Evolutionary conservation across 2,329 filamentous ascomycete genomes (phyloP).

Genomic region (Massarina eburnea): DNA sequence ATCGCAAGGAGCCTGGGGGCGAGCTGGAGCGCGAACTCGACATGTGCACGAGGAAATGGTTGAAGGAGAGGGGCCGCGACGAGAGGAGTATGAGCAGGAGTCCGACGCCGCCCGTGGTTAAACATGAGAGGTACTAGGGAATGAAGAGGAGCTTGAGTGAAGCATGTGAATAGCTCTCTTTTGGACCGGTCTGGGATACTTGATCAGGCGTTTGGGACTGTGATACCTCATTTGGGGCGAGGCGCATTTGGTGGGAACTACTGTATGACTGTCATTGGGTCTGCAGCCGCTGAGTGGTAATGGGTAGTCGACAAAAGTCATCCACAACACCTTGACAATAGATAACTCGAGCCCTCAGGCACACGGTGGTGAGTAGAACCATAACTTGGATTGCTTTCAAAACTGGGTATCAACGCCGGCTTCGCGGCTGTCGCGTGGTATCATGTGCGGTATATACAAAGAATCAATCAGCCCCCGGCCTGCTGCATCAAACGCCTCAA

Average conservation of each 20-base stretch:
- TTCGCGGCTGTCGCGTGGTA: constrained; percentile 5
- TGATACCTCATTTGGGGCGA: constrained; percentile 17
- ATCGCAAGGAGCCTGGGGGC: constrained; percentile 88
- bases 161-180: neutral
- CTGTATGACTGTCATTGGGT: constrained; percentile 5
- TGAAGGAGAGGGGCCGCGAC: constrained; percentile 81
- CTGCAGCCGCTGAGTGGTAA: constrained; percentile 4
- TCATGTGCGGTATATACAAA: neutral
- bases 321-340: no score
- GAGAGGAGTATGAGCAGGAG: constrained; percentile 79
- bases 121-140: constrained; percentile 23
- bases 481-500: no score
- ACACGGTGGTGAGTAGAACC: no score
- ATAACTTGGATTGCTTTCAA: no score
- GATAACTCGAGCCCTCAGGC: no score
- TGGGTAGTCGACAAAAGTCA: neutral
- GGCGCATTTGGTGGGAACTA: constrained; percentile 14
- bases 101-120: constrained; percentile 79
- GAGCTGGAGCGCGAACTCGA: constrained; percentile 88
- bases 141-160: neutral
- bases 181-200: no score
- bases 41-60: constrained; percentile 93
- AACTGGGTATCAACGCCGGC: constrained; percentile 5
- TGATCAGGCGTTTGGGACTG: constrained; percentile 17
- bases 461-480: no score